phyloP scores from a whole-genome alignment of 257 asterid genomes.

The Fraxinus americana region DNA sequence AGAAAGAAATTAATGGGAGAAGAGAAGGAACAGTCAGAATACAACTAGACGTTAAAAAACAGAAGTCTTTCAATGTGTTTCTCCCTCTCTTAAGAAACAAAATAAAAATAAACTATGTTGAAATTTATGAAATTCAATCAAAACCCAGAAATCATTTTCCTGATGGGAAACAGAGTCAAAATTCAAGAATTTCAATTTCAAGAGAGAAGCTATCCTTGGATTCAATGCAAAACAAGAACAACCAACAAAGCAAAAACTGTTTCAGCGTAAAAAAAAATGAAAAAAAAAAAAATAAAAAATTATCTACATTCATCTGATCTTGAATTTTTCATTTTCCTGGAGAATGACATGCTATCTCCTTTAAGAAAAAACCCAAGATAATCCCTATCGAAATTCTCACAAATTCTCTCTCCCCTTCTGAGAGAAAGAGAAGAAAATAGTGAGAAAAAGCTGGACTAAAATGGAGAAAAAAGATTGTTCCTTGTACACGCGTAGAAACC shows the following conservation, averaged over 20 bases:
- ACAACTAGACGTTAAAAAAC: slow-evolving; percentile 33
- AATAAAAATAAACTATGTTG: background rate
- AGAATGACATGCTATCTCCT: background rate
- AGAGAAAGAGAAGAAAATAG: background rate
- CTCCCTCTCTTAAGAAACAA: background rate
- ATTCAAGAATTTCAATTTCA: background rate
- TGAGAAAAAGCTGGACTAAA: background rate
- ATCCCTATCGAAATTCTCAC: background rate
- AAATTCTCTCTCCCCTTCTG: background rate
- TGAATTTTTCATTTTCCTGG: background rate
- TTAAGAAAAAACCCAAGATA: background rate
- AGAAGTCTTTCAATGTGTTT: background rate
- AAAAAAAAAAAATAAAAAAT: background rate
- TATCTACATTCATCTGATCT: background rate
- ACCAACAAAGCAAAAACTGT: background rate
- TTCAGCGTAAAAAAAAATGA: background rate
- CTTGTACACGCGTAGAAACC: slow-evolving; percentile 13
- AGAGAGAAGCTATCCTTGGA: background rate
- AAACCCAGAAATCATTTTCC: slow-evolving; percentile 5
- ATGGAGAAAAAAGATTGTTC: background rate
- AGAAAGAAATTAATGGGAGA: background rate
- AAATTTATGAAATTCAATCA: slow-evolving; percentile 1
- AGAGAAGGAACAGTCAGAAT: background rate
- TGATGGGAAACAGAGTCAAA: background rate
- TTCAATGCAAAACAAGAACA: background rate